These are phyloP conservation scores for Paecilomyces fulvus DNA, from an alignment of 2,329 filamentous ascomycete species.

Conservation along the genomic window DNA sequence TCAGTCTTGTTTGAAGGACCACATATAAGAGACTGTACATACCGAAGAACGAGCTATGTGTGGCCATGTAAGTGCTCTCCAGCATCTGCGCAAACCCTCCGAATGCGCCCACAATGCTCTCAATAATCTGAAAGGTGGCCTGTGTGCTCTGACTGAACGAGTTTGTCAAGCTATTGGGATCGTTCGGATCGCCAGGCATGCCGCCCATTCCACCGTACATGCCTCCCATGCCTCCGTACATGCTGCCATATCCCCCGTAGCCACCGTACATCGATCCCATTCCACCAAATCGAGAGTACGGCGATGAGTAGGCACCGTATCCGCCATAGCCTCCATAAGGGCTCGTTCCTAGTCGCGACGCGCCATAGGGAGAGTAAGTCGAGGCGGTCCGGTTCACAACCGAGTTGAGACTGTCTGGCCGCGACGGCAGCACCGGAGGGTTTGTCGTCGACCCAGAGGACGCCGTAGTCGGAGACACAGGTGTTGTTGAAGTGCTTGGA, in stretches of 20 bases:
- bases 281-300: constrained; percentile 30
- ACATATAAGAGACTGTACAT: constrained; percentile 29
- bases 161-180: constrained; percentile 90
- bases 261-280: constrained; percentile 34
- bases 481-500: constrained; percentile 34
- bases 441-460: constrained; percentile 34
- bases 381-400: constrained; percentile 83
- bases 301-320: constrained; percentile 42
- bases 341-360: constrained; percentile 48
- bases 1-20: constrained; percentile 9
- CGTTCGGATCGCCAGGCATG: constrained; percentile 61
- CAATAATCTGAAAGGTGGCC: constrained; percentile 95
- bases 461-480: constrained; percentile 37
- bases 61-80: constrained; percentile 99
- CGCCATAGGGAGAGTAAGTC: constrained; percentile 61
- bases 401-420: constrained; percentile 67
- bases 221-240: constrained; percentile 35
- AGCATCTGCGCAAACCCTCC: constrained; percentile 98
- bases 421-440: constrained; percentile 66
- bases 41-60: constrained; percentile 98
- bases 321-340: constrained; percentile 41
- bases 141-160: constrained; percentile 91
- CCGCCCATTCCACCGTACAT: constrained; percentile 29
- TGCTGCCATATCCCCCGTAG: constrained; percentile 36
- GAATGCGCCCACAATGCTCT: constrained; percentile 93